Percentiles rank a stretch among this genome's conserved stretches.
phyloP scores from a whole-genome alignment of 2,329 filamentous ascomycete genomes.

The Fusarium sp. region DNA sequence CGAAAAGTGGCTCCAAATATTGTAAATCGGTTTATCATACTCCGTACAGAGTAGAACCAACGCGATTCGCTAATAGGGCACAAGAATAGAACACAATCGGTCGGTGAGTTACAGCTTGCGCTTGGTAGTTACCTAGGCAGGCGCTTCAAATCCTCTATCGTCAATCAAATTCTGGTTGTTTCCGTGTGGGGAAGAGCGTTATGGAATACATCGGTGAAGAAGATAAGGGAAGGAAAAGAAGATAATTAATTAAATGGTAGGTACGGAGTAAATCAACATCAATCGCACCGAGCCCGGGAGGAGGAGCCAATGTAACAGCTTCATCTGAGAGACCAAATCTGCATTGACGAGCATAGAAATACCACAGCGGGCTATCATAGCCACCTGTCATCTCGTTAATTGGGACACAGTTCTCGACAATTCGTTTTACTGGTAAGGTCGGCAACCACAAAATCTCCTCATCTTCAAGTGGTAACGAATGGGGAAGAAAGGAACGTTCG shows the following conservation, averaged over 20 bases:
- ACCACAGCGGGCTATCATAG: not conserved
- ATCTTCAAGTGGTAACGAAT: not conserved
- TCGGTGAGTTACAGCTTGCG: constrained; percentile 1
- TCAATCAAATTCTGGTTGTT: not conserved
- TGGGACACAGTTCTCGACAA: not conserved
- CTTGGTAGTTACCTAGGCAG: not conserved
- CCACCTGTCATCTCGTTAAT: not conserved
- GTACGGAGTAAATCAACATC: not conserved
- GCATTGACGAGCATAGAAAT: not conserved
- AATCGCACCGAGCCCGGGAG: not conserved
- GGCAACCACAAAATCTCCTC: not conserved
- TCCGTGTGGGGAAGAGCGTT: constrained; percentile 3
- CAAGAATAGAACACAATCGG: constrained; percentile 7
- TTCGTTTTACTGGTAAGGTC: not conserved
- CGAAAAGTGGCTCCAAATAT: constrained; percentile 28
- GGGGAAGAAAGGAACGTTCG: constrained; percentile 13
- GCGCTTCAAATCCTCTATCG: not conserved
- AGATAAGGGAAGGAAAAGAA: not conserved
- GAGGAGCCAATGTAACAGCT: not conserved
- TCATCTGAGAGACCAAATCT: not conserved
- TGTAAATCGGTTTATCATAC: constrained; percentile 12
- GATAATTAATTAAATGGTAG: not conserved
- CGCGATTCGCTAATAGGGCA: constrained; percentile 6
- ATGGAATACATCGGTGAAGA: constrained; percentile 2
- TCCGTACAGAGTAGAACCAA: constrained; percentile 5